These are phyloP conservation scores for Spathaspora sp. DNA, from an alignment of 805 yeast species.

Conservation along the genomic window DNA sequence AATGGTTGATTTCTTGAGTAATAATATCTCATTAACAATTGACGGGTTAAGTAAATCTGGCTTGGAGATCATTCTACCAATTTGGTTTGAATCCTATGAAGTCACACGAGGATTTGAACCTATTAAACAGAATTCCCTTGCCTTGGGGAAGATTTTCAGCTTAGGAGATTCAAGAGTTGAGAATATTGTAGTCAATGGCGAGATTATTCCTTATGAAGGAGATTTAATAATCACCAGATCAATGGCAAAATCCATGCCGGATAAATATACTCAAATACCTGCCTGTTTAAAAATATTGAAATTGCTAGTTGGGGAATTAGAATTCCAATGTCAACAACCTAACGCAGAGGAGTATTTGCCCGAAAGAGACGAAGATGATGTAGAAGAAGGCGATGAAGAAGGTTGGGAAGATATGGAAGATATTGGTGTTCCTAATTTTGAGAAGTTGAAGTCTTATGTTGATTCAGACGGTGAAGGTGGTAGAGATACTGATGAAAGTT, in stretches of 20 bases:
- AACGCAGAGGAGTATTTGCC: slow-evolving; percentile 36
- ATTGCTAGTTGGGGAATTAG: slow-evolving; percentile 65
- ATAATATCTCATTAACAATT: slow-evolving; percentile 10
- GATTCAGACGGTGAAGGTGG: slow-evolving; percentile 31
- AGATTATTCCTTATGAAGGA: slow-evolving; percentile 56
- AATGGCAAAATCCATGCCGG: slow-evolving; percentile 65
- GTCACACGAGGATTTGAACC: slow-evolving; percentile 74
- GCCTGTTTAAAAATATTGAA: slow-evolving; percentile 72
- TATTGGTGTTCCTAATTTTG: slow-evolving; percentile 58
- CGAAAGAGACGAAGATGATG: slow-evolving; percentile 12
- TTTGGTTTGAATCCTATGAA: slow-evolving; percentile 84
- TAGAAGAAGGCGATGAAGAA: slow-evolving; percentile 38
- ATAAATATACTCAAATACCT: slow-evolving; percentile 59
- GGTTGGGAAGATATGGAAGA: slow-evolving; percentile 81
- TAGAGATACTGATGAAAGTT: slow-evolving; percentile 27
- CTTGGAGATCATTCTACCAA: slow-evolving; percentile 56
- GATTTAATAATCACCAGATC: slow-evolving; percentile 83
- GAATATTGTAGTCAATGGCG: slow-evolving; percentile 68
- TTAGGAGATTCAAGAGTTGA: slow-evolving; percentile 54
- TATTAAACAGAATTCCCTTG: slow-evolving; percentile 64
- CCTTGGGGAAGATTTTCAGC: slow-evolving; percentile 63
- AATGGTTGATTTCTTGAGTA: slow-evolving; percentile 58
- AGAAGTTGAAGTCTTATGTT: slow-evolving; percentile 57
- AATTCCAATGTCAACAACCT: slow-evolving; percentile 56
- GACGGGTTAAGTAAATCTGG: slow-evolving; percentile 28